These are phyloP conservation scores for Picochlorum sp. DNA, from an alignment of 139 green algal species.

Conservation along the genomic window DNA sequence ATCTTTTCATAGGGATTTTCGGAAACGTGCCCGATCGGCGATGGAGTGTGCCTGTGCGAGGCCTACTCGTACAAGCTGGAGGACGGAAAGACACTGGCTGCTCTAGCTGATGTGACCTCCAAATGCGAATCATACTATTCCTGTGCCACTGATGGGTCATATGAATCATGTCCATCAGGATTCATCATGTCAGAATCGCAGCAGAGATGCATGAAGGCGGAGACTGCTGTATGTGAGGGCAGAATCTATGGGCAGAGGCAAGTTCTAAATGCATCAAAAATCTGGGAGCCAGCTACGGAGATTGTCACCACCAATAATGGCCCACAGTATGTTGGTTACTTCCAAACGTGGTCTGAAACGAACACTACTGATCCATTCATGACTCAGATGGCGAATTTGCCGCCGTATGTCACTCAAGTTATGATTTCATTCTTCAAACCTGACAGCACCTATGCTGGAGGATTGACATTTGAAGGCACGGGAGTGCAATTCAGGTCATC, in stretches of 20 bases:
- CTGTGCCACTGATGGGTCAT: background rate
- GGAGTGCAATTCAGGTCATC: slow-evolving; percentile 3
- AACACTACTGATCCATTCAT: slow-evolving; percentile 5
- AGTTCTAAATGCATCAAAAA: background rate
- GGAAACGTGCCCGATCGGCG: background rate
- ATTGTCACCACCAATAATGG: background rate
- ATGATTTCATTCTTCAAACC: slow-evolving; percentile 3
- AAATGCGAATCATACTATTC: slow-evolving; percentile 1
- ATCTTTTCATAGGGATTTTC: background rate
- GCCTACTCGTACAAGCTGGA: background rate
- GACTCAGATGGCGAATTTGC: slow-evolving; percentile 26
- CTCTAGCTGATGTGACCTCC: background rate
- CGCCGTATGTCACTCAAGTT: slow-evolving; percentile 28
- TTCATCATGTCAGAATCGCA: background rate
- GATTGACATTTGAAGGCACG: slow-evolving; percentile 15
- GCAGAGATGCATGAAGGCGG: background rate
- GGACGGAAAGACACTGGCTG: background rate
- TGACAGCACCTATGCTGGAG: slow-evolving; percentile 8
- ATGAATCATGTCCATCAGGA: background rate
- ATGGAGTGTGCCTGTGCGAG: background rate
- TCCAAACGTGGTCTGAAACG: slow-evolving; percentile 26
- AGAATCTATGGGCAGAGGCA: background rate
- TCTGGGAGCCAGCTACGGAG: background rate
- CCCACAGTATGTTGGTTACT: slow-evolving; percentile 26
- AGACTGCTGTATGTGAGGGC: background rate